Percentiles rank a stretch among this genome's conserved stretches.
These are phyloP conservation scores for Solanum pinnatisectum DNA, from an alignment of 257 asterid genomes.

Conservation along the genomic window DNA sequence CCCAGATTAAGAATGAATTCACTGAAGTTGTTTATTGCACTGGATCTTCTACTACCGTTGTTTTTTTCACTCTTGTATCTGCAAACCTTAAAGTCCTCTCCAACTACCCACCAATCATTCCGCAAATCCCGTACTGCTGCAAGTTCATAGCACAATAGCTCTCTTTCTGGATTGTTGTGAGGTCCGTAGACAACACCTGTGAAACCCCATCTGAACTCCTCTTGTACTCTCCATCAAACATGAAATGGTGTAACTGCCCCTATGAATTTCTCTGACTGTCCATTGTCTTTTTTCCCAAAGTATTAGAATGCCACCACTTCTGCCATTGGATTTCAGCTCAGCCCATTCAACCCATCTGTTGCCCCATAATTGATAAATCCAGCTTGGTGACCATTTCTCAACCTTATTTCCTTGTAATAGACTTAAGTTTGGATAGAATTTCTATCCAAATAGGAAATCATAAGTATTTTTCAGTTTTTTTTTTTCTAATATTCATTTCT, in stretches of 20 bases:
- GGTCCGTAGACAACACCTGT: neutral
- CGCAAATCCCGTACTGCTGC: neutral
- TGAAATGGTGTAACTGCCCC: neutral
- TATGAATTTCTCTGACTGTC: neutral
- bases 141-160: neutral
- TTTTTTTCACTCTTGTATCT: neutral
- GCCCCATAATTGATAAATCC: neutral
- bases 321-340: neutral
- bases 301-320: neutral
- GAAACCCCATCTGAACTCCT: too few relatives aligned
- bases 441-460: neutral
- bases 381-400: neutral
- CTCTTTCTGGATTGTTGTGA: neutral
- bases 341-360: neutral
- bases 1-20: neutral
- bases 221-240: neutral
- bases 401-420: neutral
- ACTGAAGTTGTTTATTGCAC: neutral
- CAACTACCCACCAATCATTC: neutral
- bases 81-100: fast-evolving
- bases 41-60: neutral
- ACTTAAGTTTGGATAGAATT: neutral
- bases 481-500: too few relatives aligned
- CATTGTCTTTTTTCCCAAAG: neutral
- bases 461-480: neutral